Evolutionary conservation across 306 rosid species (phyloP), one percentile per base, ranked within the genome.

Genomic region (Canavalia ensiformis): DNA sequence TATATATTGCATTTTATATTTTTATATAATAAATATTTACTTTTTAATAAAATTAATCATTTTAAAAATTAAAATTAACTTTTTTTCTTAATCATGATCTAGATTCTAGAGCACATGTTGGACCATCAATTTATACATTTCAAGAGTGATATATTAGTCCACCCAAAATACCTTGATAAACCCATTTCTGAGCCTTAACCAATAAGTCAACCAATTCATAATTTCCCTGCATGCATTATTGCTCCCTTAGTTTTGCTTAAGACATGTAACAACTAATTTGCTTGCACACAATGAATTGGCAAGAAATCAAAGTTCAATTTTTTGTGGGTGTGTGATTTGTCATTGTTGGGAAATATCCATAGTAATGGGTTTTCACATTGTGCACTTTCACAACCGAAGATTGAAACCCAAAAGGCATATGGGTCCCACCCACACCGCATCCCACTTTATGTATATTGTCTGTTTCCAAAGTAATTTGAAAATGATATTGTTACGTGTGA

Each of bases 361-460:
- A 44, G 47, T 54, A 56, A 29, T 42, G 72, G 11, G 50, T 34
- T 41, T 84, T 84, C 84, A 77, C 80, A 35, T 59, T 35, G 29
- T 58, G 3, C 52, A 52, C 66, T 52, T 68, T 79, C 80, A 79
- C 82, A 68, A 47, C 1, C 4, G 18, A 45, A 7, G 46, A 59
- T 74, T 41, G 52, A 35, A 54, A 13, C 29, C 8, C 33, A 18
- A 74, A 77, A 78, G 44, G 65, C 25, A 42, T 28, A 33, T 2
- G 56, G 89, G 74, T 51, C 87, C 84, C 86, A 59, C 84, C 4
- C 30, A 44, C 39, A 29, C 57, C 2, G 9, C 68, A 35, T 8
- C 39, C 51, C 69, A 74, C 64, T 29, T 59, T 42, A 60, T 52
- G 3, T 10, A 5, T 35, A 25, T 68, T 55, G 81, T 72, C 76